Percentiles rank a stretch among this genome's conserved stretches.
Conservation (phyloP, 768 basidiomycete species). For the Sarcomyxa edulis region DNA sequence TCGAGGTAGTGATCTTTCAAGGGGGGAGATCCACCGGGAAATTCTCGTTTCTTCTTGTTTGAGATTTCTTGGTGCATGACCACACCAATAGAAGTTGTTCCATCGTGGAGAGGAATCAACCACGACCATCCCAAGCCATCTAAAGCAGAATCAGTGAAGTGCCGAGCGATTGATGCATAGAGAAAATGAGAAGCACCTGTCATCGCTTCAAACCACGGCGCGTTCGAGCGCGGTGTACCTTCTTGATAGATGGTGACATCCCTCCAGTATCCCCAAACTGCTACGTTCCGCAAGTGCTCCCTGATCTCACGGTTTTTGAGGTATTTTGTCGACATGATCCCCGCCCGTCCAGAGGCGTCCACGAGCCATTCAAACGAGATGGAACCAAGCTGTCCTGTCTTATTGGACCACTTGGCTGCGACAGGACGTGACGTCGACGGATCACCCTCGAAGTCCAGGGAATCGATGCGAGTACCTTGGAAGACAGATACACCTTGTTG, state of each 20-base stretch:
- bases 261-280: slow-evolving; percentile 11
- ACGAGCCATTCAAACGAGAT: slow-evolving; percentile 16
- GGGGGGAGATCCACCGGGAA: slow-evolving; percentile 17
- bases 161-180: neutral
- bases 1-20: slow-evolving; percentile 35
- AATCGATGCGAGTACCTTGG: slow-evolving; percentile 14
- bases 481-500: slow-evolving; percentile 14
- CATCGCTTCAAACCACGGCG: slow-evolving; percentile 15
- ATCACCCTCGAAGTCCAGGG: slow-evolving; percentile 9
- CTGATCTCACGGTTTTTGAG: slow-evolving; percentile 16
- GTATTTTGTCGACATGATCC: slow-evolving; percentile 21
- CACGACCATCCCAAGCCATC: slow-evolving; percentile 51
- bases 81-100: slow-evolving; percentile 42
- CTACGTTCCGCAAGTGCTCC: slow-evolving; percentile 19
- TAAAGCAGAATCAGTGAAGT: slow-evolving; percentile 10
- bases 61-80: slow-evolving; percentile 35
- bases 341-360: slow-evolving; percentile 17
- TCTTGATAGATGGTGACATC: slow-evolving; percentile 1
- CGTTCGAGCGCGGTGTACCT: slow-evolving; percentile 4
- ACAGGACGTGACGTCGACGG: slow-evolving; percentile 9
- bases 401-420: slow-evolving; percentile 13
- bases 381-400: slow-evolving; percentile 7
- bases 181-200: slow-evolving; percentile 7
- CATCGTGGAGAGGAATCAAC: slow-evolving; percentile 48
- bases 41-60: slow-evolving; percentile 22